Percentiles rank a stretch among this genome's conserved stretches.
phyloP scores from a whole-genome alignment of 441 rosid genomes.

The Syzygium syzygioides region DNA sequence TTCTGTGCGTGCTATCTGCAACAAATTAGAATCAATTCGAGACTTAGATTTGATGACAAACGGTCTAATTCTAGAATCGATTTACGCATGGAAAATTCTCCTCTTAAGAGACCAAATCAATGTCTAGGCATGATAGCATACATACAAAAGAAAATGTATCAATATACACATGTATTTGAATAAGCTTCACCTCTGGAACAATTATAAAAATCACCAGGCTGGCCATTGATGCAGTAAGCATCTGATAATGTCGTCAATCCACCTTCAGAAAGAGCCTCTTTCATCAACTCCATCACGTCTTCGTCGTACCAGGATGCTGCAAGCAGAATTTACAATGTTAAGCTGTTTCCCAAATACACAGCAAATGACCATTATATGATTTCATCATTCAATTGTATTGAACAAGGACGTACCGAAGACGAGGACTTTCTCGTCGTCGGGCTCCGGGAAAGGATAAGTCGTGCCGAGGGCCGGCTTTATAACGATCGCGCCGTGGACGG shows the following conservation, averaged over 20 bases:
- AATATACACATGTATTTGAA: no score
- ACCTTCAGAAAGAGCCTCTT: constrained; percentile 7
- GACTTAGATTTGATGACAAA: not conserved
- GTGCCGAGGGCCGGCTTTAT: constrained; percentile 1
- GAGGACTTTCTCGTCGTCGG: not conserved
- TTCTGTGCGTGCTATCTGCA: not conserved
- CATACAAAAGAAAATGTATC: not conserved
- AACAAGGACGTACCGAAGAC: constrained; percentile 2
- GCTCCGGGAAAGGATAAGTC: constrained; percentile 11
- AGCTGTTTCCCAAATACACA: not conserved
- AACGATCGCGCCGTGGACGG: constrained; percentile 11
- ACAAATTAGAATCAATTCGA: not conserved
- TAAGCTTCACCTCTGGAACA: constrained; percentile 5
- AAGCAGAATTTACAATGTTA: not conserved
- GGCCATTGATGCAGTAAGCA: constrained; percentile 16
- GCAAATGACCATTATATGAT: not conserved
- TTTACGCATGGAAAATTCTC: not conserved
- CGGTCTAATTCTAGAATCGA: not conserved
- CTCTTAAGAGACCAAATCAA: not conserved
- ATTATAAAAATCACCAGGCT: constrained; percentile 13
- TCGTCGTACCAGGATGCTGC: constrained; percentile 16
- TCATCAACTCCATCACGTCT: constrained; percentile 6
- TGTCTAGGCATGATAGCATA: not conserved
- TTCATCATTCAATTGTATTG: not conserved
- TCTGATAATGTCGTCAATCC: constrained; percentile 4